These are phyloP conservation scores for Dioscorea dumetorum DNA, from an alignment of 106 monocot species.

Conservation along the genomic window DNA sequence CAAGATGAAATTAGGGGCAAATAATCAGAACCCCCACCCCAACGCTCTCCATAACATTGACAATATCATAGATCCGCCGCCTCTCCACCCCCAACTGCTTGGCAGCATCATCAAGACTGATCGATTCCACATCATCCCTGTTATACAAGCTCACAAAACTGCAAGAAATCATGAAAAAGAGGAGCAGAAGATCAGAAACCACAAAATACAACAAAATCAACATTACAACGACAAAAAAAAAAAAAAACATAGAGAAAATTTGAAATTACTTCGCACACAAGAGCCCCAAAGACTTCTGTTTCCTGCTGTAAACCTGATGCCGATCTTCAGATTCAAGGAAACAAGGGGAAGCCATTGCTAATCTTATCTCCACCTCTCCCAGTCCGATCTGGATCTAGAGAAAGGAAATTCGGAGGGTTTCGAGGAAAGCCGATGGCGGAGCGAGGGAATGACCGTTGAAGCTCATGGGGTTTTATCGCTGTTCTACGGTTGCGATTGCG, in stretches of 20 bases:
- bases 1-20: neutral
- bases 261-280: conserved; percentile 60
- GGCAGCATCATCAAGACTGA: conserved; percentile 84
- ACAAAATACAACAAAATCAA: neutral
- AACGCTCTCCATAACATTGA: conserved; percentile 88
- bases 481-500: too few species aligned
- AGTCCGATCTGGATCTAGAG: too few species aligned
- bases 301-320: conserved; percentile 59
- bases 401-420: too few species aligned
- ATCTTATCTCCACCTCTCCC: neutral
- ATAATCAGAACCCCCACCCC: conserved; percentile 42
- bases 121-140: conserved; percentile 46
- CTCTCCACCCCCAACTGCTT: conserved; percentile 70
- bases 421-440: too few species aligned
- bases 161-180: conserved; percentile 1
- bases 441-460: too few species aligned
- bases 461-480: too few species aligned
- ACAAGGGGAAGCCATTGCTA: conserved; percentile 1
- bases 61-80: conserved; percentile 95
- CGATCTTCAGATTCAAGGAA: neutral
- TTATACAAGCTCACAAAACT: conserved; percentile 74
- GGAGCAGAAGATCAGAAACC: neutral
- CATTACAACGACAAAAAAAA: neutral
- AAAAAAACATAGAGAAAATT: neutral
- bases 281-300: conserved; percentile 85